Base-by-base conservation (phyloP, 345 rosid genomes). In the Lepidium africanum region DNA sequence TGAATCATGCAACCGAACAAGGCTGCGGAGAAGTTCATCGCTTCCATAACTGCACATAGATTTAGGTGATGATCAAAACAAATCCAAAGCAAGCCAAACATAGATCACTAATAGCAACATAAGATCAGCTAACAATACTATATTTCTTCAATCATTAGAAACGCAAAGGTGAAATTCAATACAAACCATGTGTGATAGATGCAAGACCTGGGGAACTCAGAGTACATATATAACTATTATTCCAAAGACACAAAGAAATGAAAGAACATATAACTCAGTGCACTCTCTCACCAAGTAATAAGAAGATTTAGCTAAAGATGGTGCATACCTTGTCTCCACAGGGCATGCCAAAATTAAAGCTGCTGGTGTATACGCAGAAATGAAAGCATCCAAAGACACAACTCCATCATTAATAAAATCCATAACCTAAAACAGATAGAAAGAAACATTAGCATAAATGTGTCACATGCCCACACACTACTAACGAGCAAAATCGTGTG, bases 341-440 rank as follows among this genome's bases (percentile, higher is more conserved):
- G 88, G 85, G 65, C 82, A 80, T 52, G 84, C 86, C 69, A 91
- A 88, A 47, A 83, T 78, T 67, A 85, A 54, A 54, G 92, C 84
- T 77, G 95, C 86, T 41, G 86, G 86, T 55, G 70, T 82, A 81
- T 87, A 89, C 9, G 85, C 86, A 71, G 81, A 76, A 70, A 82
- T 75, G 53, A 91, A 81, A 63, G 96, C 83, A 76, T 91, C 96
- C 90, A 94, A 81, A 61, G 99, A 89, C 58, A 83, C 87, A 80
- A 87, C 69, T 38, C 97, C 92, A 79, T 94, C 99, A 81, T 94
- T 94, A 71, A 94, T 85, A 53, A 94, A 94, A 80, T 94, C 99
- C 92, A 94, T 83, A 73, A 94, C 99, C 99, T 94, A 61, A 30
- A 74, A 33, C 17, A 66, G 36, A 64, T 16, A 55, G 23, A 37